Base-by-base conservation (phyloP, 495 filamentous ascomycete species). In the Hypoxylon fuscum region DNA sequence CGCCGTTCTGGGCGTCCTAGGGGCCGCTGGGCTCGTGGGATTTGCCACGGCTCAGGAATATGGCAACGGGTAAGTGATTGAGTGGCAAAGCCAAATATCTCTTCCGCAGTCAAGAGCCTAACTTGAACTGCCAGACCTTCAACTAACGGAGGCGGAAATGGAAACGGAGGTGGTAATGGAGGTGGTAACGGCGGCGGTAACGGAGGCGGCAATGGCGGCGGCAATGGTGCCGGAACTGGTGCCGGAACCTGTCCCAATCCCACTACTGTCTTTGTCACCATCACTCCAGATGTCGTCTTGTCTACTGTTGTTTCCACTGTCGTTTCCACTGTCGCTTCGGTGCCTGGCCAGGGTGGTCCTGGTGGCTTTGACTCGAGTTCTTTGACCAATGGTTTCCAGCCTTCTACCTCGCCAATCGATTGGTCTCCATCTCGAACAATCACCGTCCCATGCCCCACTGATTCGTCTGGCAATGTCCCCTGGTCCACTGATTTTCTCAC, bases 261-360 rank as follows among this genome's bases (percentile, higher is more conserved):
- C 17, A 66, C 61, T 14, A 76, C 76, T n/a, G 65, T 77, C 38
- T 73, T 74, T 46, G 57, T 76, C 29, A 76, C 76, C 44, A 64
- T 70, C 31, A 62, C 70, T 53, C 65, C 60, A 25, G 42, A 45
- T 56, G 55, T 10, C 32, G 12, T 35, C 25, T 17, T 52, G 2
- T 56, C 74, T 6, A 65, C 69, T 17, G 50, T 73, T 27, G 12
- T 72, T 29, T 68, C 70, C 48, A 71, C 72, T 22, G 54, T 73
- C 25, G 17, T 71, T 25, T 70, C 61, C 20, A 73, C 72, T 32
- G 50, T 69, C 21, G 37, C 59, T 52, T 66, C 62, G 41, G 69
- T 63, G 21, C 37, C 66, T 52, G 46, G 46, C 35, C 34, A 48
- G 23, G 44, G 44, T 23, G 25, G 21, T 21, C 35, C 56, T 38